Conservation (phyloP, 352 stramenopile genomes). For the Phytophthora cajani region DNA sequence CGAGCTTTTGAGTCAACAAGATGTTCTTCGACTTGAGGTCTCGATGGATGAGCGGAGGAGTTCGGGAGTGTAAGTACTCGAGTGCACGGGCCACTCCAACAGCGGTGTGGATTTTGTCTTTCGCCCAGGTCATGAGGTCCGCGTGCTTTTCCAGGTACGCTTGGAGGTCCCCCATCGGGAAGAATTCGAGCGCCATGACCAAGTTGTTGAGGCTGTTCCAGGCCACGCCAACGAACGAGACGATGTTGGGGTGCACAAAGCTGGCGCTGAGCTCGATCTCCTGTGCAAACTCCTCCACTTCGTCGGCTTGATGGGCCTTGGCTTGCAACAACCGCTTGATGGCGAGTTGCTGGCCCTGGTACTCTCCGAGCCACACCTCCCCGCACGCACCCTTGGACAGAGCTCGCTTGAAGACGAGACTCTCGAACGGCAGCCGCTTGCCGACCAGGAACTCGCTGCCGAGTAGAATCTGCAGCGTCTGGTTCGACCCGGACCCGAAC, state of each 20-base stretch:
- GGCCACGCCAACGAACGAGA: neutral
- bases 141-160: slow-evolving; percentile 26
- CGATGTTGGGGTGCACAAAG: neutral
- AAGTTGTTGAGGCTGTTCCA: slow-evolving; percentile 39
- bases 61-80: slow-evolving; percentile 32
- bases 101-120: slow-evolving; percentile 40
- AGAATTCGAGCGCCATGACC: slow-evolving; percentile 46
- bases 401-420: slow-evolving; percentile 1
- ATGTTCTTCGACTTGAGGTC: slow-evolving; percentile 52
- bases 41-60: slow-evolving; percentile 34
- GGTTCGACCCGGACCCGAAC: neutral
- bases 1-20: slow-evolving; percentile 63
- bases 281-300: neutral
- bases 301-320: neutral
- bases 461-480: neutral
- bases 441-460: neutral
- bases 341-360: neutral
- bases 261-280: slow-evolving; percentile 3
- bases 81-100: slow-evolving; percentile 38
- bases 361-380: neutral
- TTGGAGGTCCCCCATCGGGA: slow-evolving; percentile 46
- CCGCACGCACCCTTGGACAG: neutral
- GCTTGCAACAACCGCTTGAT: neutral
- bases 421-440: neutral
- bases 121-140: slow-evolving; percentile 24